Conservation (phyloP, 2,329 filamentous ascomycete species). For the Pyrenophora seminiperda region DNA sequence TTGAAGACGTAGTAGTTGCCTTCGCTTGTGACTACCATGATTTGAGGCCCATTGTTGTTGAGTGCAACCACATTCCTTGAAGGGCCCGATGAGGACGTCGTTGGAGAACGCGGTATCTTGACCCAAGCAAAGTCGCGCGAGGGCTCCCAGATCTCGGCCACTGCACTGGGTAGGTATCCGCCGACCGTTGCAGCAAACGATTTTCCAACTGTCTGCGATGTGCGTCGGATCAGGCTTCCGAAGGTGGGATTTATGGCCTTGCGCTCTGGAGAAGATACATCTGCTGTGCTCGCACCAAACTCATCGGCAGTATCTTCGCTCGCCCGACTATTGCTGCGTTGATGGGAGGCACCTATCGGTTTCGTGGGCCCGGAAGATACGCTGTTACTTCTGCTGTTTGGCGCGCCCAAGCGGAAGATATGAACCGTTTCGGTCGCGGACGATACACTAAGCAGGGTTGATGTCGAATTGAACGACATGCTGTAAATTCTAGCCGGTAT, state of each 20-base stretch:
- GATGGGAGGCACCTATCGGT: constrained; percentile 36
- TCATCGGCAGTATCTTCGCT: constrained; percentile 47
- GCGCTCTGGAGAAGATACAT: constrained; percentile 37
- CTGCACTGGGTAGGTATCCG: constrained; percentile 88
- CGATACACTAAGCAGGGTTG: constrained; percentile 90
- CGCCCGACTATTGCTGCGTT: constrained; percentile 52
- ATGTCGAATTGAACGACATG: constrained; percentile 98
- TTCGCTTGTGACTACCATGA: constrained; percentile 98
- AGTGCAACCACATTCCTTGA: constrained; percentile 94
- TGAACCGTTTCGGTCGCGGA: constrained; percentile 96
- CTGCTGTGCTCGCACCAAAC: constrained; percentile 49
- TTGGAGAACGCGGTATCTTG: constrained; percentile 74
- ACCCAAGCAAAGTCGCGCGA: constrained; percentile 95
- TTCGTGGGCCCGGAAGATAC: constrained; percentile 33
- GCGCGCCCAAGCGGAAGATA: constrained; percentile 76
- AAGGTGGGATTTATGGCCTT: constrained; percentile 71
- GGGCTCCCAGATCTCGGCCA: constrained; percentile 98
- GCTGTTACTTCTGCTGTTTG: constrained; percentile 44
- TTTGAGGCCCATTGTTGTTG: constrained; percentile 90
- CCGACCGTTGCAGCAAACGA: constrained; percentile 87
- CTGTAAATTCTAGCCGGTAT: constrained; percentile 96
- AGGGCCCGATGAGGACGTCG: constrained; percentile 53
- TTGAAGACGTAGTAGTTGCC: constrained; percentile 94
- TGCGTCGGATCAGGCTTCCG: constrained; percentile 88
- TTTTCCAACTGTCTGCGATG: constrained; percentile 90